phyloP scores from a whole-genome alignment of 805 yeast genomes.

The Cyberlindnera galapagoensis region DNA sequence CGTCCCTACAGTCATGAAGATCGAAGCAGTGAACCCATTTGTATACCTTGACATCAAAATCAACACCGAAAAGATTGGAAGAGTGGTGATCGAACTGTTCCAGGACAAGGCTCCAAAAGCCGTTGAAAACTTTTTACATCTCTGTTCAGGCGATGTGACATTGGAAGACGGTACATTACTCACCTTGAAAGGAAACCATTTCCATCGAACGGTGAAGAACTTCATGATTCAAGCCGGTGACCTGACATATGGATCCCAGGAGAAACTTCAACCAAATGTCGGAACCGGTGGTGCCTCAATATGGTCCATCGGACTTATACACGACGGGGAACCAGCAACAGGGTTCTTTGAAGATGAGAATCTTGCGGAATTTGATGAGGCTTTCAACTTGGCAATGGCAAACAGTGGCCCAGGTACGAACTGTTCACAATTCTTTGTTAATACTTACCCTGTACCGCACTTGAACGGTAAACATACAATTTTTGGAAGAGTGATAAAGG shows the following conservation, averaged over 20 bases:
- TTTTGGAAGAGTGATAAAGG: constrained; percentile 65
- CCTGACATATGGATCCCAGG: constrained; percentile 33
- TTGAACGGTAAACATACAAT: constrained; percentile 70
- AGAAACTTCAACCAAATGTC: constrained; percentile 19
- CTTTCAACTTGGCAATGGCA: constrained; percentile 59
- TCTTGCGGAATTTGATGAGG: constrained; percentile 32
- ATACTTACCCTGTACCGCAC: constrained; percentile 66
- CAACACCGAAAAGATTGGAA: constrained; percentile 38
- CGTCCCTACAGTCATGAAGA: constrained; percentile 12
- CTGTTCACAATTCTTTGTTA: constrained; percentile 65
- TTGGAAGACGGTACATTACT: constrained; percentile 20
- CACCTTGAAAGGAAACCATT: constrained; percentile 37
- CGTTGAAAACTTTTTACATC: constrained; percentile 39
- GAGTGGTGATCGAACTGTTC: constrained; percentile 54
- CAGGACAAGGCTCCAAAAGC: constrained; percentile 50
- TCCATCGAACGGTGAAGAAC: constrained; percentile 61
- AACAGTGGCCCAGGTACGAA: constrained; percentile 48
- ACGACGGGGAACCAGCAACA: constrained; percentile 21
- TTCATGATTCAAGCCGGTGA: constrained; percentile 73
- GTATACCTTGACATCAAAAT: constrained; percentile 49
- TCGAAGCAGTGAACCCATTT: constrained; percentile 6
- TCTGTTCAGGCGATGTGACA: constrained; percentile 34
- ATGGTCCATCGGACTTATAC: constrained; percentile 17
- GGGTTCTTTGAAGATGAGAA: constrained; percentile 56
- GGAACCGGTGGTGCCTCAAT: constrained; percentile 44